Evolutionary conservation across 352 stramenopile species (phyloP).

Genomic region (Pythium diclinum): DNA sequence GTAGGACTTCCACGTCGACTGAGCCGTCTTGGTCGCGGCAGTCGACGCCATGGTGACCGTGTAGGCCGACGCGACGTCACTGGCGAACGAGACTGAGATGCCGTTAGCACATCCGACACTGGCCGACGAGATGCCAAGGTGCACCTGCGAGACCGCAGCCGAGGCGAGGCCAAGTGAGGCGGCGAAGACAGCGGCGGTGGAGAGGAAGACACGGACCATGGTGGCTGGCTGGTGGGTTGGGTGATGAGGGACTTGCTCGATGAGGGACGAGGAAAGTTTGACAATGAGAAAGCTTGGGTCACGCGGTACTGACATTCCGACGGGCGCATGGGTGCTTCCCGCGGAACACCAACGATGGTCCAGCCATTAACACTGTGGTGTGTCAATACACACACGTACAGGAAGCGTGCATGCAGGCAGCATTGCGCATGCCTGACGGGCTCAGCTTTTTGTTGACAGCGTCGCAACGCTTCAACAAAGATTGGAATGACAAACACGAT

Average conservation of each 20-base stretch:
- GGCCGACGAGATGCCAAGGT: constrained; percentile 35
- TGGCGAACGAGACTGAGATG: constrained; percentile 11
- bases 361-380: too few relatives aligned
- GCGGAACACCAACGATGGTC: too few relatives aligned
- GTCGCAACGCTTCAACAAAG: too few relatives aligned
- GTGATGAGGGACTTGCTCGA: background rate
- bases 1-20: background rate
- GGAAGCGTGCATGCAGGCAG: too few relatives aligned
- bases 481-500: too few relatives aligned
- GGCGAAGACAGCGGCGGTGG: constrained; percentile 2
- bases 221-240: background rate
- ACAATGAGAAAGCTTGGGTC: constrained; percentile 5
- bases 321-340: too few relatives aligned
- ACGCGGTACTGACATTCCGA: too few relatives aligned
- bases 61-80: background rate
- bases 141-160: constrained; percentile 43
- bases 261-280: constrained; percentile 9
- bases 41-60: background rate
- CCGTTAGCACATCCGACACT: constrained; percentile 25
- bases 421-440: too few relatives aligned
- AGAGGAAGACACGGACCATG: constrained; percentile 21
- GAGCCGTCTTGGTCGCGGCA: too few relatives aligned
- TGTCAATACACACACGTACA: too few relatives aligned
- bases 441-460: too few relatives aligned
- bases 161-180: constrained; percentile 24